Base-by-base conservation (phyloP, 805 yeast genomes). In the Metschnikowia drakensbergensis region DNA sequence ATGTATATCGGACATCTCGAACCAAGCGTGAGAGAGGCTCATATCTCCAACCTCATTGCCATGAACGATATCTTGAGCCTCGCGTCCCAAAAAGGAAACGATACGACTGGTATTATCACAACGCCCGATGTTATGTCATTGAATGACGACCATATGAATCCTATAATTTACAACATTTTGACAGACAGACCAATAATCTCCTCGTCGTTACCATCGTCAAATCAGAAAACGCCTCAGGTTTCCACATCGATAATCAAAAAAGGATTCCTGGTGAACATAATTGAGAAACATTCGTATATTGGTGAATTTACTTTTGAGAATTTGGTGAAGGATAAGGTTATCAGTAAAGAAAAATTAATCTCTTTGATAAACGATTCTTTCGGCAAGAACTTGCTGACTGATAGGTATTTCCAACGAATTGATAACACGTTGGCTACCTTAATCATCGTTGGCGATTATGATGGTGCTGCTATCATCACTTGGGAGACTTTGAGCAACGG, bases 171-270 rank as follows among this genome's bases (percentile, higher is more conserved):
- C 65, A 94, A 94, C 62, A 78, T 94, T 11, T 73, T 94, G 34
- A 94, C 99, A 0, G 98, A 94, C 63, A 73, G 98, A 45, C 89
- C 98, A 1, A 76, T 88, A 7, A 83, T 92, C 22, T 89, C 97
- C 1, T 88, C 97, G 0, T 91, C 98, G 0, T 71, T 94, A 37
- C 97, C 99, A 0, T 81, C 87, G 26, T 49, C 71, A 6, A 61
- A 61, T 39, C 72, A 77, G 37, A 77, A 86, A 3, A 69, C 74
- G 1, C 86, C 89, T 0, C 75, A 75, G 42, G 67, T 85, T 25
- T 80, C 85, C 26, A 90, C 97, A 0, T 86, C 97, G 0, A 80
- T 94, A 2, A 61, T 92, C 2, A 83, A 89, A 48, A 81, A 79
- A 49, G 99, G 99, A 0, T 75, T 85, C 5, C 78, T 79, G 1